Base-by-base conservation (phyloP, 768 basidiomycete genomes). In the Mrakia blollopis region DNA sequence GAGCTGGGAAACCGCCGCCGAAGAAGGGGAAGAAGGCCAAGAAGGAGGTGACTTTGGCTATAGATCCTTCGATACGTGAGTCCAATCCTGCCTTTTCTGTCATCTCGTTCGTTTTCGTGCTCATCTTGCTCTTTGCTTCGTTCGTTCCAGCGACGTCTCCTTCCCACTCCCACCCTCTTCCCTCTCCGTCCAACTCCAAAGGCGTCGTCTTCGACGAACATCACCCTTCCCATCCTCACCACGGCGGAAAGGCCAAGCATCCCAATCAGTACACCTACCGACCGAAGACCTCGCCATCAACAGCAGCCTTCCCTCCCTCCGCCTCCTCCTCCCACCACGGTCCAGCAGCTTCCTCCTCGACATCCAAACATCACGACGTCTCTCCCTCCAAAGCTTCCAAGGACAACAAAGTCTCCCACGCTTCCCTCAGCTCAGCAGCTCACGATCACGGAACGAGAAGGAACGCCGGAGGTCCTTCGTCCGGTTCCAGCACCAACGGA, bases 261-360 rank as follows among this genome's bases (percentile, higher is more conserved):
- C 85, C 85, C 37, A 85, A 87, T 81, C 85, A 87, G 80, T 85
- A 87, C 83, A 86, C 86, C 23, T 86, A 85, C 81, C 83, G 84
- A n/a, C 82, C 83, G 0, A 85, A 85, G 75, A 65, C 70, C 39
- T 68, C 65, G 25, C 65, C 65, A 0, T 68, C 65, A 3, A 39
- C 65, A n/a, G 65, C 65, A 35, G 65, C 65, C 65, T 68, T 68
- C 65, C 37, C 65, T n/a, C 21, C 35, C 6, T 39, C 35, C 35
- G 35, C 63, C 2, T 78, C 78, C 14, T 67, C 74, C 44, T 72
- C 65, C 1, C n/a, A 72, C 75, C 32, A 80, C 80, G 16, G 81
- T 28, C 57, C 57, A n/a, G 63, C 32, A 21, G 63, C 63, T 41
- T 37, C 25, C 14, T 25, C 65, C 7, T 68, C 65, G 14, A 5